These are phyloP conservation scores for Leccinum pachyderme DNA, from an alignment of 1,284 basidiomycete genomes.

Conservation along the genomic window DNA sequence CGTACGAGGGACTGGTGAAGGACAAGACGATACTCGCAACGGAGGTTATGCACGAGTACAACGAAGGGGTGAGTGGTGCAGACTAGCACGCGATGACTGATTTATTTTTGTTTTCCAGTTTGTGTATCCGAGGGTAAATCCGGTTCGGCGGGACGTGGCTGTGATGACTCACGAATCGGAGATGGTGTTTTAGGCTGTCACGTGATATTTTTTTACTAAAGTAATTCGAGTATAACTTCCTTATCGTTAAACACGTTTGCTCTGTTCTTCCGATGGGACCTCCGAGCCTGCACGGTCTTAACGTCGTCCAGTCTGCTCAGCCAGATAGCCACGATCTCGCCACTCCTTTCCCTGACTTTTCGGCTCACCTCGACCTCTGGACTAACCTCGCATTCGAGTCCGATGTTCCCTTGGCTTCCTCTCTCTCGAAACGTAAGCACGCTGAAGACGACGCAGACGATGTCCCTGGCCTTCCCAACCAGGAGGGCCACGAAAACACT, in stretches of 20 bases:
- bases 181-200: conserved; percentile 44
- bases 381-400: conserved; percentile 77
- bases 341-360: conserved; percentile 66
- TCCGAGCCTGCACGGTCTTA: conserved; percentile 68
- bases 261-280: conserved; percentile 40
- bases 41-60: conserved; percentile 87
- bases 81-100: neutral
- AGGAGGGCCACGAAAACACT: conserved; percentile 58
- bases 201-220: conserved; percentile 23
- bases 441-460: conserved; percentile 39
- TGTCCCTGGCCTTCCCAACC: conserved; percentile 46
- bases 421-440: conserved; percentile 35
- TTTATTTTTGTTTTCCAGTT: conserved; percentile 48
- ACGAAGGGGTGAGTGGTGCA: conserved; percentile 57
- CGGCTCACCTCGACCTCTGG: conserved; percentile 81
- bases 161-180: conserved; percentile 87
- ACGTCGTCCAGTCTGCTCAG: conserved; percentile 59
- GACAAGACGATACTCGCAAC: conserved; percentile 74
- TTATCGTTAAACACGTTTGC: neutral
- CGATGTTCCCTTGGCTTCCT: conserved; percentile 54
- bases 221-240: neutral
- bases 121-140: conserved; percentile 77
- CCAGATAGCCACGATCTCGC: conserved; percentile 58
- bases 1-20: conserved; percentile 63
- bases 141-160: conserved; percentile 69